Percentiles rank a stretch among this genome's conserved stretches.
These are phyloP conservation scores for Phlebiopsis flavidoalba DNA, from an alignment of 768 basidiomycete species.

Conservation along the genomic window DNA sequence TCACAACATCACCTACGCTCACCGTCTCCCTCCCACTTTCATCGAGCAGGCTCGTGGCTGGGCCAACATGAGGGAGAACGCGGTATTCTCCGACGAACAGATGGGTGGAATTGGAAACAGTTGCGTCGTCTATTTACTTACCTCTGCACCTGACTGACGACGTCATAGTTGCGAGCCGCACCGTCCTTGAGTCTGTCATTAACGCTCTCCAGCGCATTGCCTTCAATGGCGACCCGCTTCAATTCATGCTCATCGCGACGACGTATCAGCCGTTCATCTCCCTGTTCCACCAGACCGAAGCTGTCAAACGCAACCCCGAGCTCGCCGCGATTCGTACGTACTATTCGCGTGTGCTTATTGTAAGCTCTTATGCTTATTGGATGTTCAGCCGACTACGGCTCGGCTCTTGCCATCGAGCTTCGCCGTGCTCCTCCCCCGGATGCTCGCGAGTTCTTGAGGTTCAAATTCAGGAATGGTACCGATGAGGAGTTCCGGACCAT, in stretches of 20 bases:
- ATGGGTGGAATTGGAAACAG: slow-evolving; percentile 74
- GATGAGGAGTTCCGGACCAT: slow-evolving; percentile 54
- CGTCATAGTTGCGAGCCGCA: slow-evolving; percentile 71
- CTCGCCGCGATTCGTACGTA: slow-evolving; percentile 43
- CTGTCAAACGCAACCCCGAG: slow-evolving; percentile 51
- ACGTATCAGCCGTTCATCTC: slow-evolving; percentile 92
- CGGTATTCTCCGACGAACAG: slow-evolving; percentile 60
- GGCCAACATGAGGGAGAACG: slow-evolving; percentile 78
- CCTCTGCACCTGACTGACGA: not conserved
- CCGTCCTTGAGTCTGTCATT: slow-evolving; percentile 68
- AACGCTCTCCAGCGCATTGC: slow-evolving; percentile 70
- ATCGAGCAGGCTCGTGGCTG: slow-evolving; percentile 68
- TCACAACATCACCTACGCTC: slow-evolving; percentile 80
- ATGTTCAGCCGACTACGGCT: slow-evolving; percentile 59
- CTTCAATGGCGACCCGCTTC: slow-evolving; percentile 74
- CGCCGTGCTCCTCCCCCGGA: slow-evolving; percentile 72
- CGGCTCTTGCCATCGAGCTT: slow-evolving; percentile 75
- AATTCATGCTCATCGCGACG: slow-evolving; percentile 71
- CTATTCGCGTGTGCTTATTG: not conserved
- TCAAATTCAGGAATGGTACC: slow-evolving; percentile 86
- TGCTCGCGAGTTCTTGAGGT: slow-evolving; percentile 73
- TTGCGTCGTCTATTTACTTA: slow-evolving; percentile 24
- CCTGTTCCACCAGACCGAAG: slow-evolving; percentile 74
- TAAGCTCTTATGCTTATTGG: not conserved
- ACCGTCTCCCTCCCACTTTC: slow-evolving; percentile 75